Evolutionary conservation across 2,329 filamentous ascomycete species (phyloP), one percentile per base, ranked within the genome.

Genomic region (Fusarium equiseti): DNA sequence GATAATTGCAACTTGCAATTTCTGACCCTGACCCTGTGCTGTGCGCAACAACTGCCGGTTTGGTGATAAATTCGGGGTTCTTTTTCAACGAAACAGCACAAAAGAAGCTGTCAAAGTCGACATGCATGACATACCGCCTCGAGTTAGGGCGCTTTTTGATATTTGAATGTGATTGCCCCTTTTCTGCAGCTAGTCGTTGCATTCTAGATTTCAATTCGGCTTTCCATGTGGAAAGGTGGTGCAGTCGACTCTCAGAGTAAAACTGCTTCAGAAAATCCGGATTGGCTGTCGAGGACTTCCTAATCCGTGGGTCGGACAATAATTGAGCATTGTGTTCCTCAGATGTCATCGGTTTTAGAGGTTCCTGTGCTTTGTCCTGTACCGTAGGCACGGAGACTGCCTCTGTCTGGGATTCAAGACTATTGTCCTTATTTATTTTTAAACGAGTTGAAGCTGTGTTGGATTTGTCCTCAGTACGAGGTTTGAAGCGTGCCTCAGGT

Each of bases 91-190:
- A 98, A 0, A 99, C 93, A 0, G 97, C 93, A 63, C 95, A 97
- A 80, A 99, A 99, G 82, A 99, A 99, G 79, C 94, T 96, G 81
- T 99, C 97, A 79, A 99, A 99, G 77, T 99, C 96, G 31, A 99
- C 94, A 75, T 99, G 96, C 77, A 99, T 88, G 56, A 99, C 87
- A 75, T 98, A 99, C 53, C 92, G 85, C 65, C 95, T 87, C 5
- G 90, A 82, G 0, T 91, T 92, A 15, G 87, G 83, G 27, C 85
- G 85, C 44, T 85, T 84, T 74, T 90, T 84, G 72, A 83, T 8
- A 69, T 78, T 73, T 77, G 86, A 81, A 5, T 75, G 32, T 75
- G 85, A 58, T 65, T 84, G 72, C 1, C 82, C 81, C 75, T 91
- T 93, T 72, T 97, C 92, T 2, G 88, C 87, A 11, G 95, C 91